Evolutionary conservation across 179 eudicot species (phyloP).

Genomic region (Gypsophila paniculata): DNA sequence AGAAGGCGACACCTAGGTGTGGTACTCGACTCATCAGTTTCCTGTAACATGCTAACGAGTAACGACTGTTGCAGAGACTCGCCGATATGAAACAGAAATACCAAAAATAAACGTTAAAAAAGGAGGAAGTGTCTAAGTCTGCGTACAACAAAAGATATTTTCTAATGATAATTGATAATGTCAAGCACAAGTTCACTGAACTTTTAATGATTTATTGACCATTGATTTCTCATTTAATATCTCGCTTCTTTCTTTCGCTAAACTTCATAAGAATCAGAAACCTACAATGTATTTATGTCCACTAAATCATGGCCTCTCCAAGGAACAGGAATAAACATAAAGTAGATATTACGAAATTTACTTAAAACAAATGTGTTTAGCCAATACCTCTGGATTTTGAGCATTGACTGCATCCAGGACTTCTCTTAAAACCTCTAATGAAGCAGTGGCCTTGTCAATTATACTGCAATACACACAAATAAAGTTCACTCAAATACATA

Average conservation of each 20-base stretch:
- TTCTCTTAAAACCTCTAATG: slow-evolving; percentile 80
- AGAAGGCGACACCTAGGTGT: not conserved
- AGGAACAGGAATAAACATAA: not conserved
- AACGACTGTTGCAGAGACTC: slow-evolving; percentile 5
- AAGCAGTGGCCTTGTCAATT: slow-evolving; percentile 78
- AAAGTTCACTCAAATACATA: not conserved
- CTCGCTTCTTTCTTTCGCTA: too few species aligned
- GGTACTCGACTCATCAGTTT: not conserved
- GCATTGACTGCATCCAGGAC: slow-evolving; percentile 78
- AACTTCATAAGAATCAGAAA: not conserved
- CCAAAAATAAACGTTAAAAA: not conserved
- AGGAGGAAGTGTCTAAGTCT: not conserved
- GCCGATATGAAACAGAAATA: not conserved
- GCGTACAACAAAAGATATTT: not conserved
- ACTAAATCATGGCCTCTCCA: not conserved
- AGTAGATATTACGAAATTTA: not conserved
- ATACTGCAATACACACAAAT: slow-evolving; percentile 45
- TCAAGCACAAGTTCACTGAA: not conserved
- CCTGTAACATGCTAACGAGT: not conserved
- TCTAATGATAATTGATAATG: not conserved
- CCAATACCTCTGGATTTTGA: slow-evolving; percentile 69
- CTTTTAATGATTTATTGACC: not conserved
- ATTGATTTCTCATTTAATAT: not conserved
- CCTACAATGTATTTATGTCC: not conserved
- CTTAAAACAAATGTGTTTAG: not conserved